Conservation (phyloP, 495 filamentous ascomycete species). For the Aeminium ludgeri region DNA sequence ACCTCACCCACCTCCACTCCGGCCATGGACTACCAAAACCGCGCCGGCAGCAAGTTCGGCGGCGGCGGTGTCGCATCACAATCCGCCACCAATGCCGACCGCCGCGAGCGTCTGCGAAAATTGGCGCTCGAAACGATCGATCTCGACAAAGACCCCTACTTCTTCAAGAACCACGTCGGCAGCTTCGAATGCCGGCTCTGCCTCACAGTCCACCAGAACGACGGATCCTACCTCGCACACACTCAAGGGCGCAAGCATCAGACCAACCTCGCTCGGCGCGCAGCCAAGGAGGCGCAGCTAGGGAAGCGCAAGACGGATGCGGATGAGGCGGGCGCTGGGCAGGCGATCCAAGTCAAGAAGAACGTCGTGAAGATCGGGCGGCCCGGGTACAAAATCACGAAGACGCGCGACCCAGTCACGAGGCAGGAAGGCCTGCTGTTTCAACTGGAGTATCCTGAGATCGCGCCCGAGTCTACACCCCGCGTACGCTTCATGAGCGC, state of each 20-base stretch:
- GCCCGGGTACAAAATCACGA: constrained; percentile 96
- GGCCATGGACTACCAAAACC: constrained; percentile 47
- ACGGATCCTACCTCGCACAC: constrained; percentile 97
- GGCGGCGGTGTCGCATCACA: constrained; percentile 91
- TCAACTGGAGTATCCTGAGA: constrained; percentile 91
- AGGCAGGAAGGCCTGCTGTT: constrained; percentile 80
- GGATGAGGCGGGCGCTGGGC: constrained; percentile 37
- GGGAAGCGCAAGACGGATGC: constrained; percentile 53
- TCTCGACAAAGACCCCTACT: constrained; percentile 98
- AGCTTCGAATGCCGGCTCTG: constrained; percentile 97
- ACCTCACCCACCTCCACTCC: background rate
- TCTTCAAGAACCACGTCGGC: constrained; percentile 99
- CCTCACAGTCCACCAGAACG: constrained; percentile 98
- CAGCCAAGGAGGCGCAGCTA: constrained; percentile 84
- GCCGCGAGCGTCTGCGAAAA: constrained; percentile 90
- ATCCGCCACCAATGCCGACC: constrained; percentile 87
- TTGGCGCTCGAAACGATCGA: constrained; percentile 98
- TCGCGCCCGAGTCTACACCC: constrained; percentile 54
- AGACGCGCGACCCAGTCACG: constrained; percentile 78
- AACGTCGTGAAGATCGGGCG: constrained; percentile 95
- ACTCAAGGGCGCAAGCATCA: constrained; percentile 98
- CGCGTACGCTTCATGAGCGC: constrained; percentile 94
- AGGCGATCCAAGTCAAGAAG: constrained; percentile 57
- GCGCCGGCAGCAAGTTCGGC: constrained; percentile 94
- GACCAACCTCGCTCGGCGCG: constrained; percentile 93